Evolutionary conservation across 768 basidiomycete genomes (phyloP).

Genomic region (Boletus speciosus): DNA sequence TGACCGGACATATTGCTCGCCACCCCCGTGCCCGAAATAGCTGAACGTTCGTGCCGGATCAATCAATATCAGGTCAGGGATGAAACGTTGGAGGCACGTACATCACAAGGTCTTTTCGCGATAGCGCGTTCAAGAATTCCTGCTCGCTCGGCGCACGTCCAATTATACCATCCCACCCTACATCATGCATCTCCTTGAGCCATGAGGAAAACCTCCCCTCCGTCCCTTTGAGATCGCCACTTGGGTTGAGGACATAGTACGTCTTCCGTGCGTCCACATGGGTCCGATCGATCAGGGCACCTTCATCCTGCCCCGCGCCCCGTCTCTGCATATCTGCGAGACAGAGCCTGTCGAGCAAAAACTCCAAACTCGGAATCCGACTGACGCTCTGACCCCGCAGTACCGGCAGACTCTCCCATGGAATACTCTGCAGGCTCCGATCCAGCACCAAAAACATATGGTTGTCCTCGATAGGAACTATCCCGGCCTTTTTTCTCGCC

Average conservation of each 20-base stretch:
- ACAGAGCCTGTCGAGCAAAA: slow-evolving; percentile 78
- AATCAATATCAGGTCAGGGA: neutral
- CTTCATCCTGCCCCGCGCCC: slow-evolving; percentile 6
- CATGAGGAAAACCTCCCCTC: slow-evolving; percentile 80
- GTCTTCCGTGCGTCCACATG: slow-evolving; percentile 63
- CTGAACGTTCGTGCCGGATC: slow-evolving; percentile 38
- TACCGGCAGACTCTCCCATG: slow-evolving; percentile 94
- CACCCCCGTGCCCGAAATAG: slow-evolving; percentile 97
- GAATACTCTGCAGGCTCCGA: slow-evolving; percentile 81
- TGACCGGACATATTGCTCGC: slow-evolving; percentile 89
- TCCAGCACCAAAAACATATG: slow-evolving; percentile 90
- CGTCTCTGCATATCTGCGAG: slow-evolving; percentile 49
- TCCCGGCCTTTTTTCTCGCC: slow-evolving; percentile 31
- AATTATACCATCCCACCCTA: slow-evolving; percentile 82
- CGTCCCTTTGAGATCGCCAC: slow-evolving; percentile 82
- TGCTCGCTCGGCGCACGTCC: slow-evolving; percentile 80
- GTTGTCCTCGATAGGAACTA: slow-evolving; percentile 41
- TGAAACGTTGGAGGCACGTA: slow-evolving; percentile 42
- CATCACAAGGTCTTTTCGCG: slow-evolving; percentile 83
- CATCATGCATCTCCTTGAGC: slow-evolving; percentile 63
- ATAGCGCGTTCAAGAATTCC: slow-evolving; percentile 72
- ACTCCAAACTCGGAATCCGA: slow-evolving; percentile 87
- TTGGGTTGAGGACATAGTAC: slow-evolving; percentile 88
- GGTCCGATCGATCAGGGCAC: slow-evolving; percentile 41
- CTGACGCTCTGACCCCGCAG: slow-evolving; percentile 83